Conservation (phyloP, 139 green algal species). For the Chlorella sp. region DNA sequence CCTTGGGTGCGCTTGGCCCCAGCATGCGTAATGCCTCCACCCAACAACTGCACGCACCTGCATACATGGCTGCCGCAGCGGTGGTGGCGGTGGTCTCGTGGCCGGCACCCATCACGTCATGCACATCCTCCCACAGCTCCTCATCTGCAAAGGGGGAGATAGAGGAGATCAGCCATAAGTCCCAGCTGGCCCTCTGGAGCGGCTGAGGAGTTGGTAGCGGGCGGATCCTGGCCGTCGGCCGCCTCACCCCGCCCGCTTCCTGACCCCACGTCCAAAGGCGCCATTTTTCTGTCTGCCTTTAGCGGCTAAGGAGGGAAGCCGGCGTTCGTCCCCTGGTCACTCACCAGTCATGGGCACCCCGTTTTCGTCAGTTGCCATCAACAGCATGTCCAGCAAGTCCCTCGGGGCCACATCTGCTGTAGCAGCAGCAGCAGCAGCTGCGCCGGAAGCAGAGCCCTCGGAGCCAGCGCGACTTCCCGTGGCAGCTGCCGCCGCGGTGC, state of each 20-base stretch:
- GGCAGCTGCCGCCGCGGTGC: neutral
- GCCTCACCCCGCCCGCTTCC: too few species aligned
- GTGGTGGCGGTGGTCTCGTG: slow-evolving; percentile 80
- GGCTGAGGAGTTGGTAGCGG: too few species aligned
- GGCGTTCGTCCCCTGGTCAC: neutral
- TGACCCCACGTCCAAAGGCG: too few species aligned
- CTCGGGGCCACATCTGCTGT: neutral
- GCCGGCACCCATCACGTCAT: slow-evolving; percentile 78
- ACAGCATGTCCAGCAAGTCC: slow-evolving; percentile 66
- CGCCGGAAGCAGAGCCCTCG: too few species aligned
- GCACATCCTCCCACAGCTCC: slow-evolving; percentile 80
- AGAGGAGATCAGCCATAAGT: too few species aligned
- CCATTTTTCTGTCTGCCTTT: too few species aligned
- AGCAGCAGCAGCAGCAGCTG: neutral
- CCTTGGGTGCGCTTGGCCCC: too few species aligned
- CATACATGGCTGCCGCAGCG: slow-evolving; percentile 61
- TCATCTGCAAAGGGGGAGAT: slow-evolving; percentile 43
- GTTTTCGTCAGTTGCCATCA: slow-evolving; percentile 61
- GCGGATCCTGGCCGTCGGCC: too few species aligned
- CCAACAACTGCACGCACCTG: too few species aligned
- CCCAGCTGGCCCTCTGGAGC: too few species aligned
- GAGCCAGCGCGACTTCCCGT: neutral
- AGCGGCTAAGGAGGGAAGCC: too few species aligned
- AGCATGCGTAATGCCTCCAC: too few species aligned
- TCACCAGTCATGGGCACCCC: slow-evolving; percentile 49